Base-by-base conservation (phyloP, 805 yeast genomes). In the Barnettozyma botsteinii region DNA sequence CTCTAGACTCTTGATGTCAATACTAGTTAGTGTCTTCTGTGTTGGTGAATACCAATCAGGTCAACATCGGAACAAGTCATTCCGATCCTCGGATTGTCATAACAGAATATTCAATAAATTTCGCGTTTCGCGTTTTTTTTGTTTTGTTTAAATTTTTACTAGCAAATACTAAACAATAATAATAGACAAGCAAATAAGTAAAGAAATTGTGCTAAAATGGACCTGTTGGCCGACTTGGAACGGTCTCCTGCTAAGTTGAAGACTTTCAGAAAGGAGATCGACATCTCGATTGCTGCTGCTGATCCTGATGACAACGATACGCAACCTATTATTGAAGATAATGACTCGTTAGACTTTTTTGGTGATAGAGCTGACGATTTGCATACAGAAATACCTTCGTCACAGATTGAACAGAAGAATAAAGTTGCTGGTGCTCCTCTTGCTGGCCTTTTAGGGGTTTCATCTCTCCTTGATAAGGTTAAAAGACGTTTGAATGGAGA, bases 171-270 rank as follows among this genome's bases (percentile, higher is more conserved):
- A n/a, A n/a, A n/a, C n/a, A n/a, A n/a, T n/a, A n/a, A n/a, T n/a
- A n/a, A n/a, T n/a, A n/a, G n/a, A n/a, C n/a, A n/a, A n/a, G n/a
- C n/a, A n/a, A n/a, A n/a, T n/a, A n/a, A n/a, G n/a, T n/a, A n/a
- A n/a, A n/a, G n/a, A n/a, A n/a, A n/a, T n/a, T n/a, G n/a, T n/a
- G 7, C 17, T 13, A 10, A 7, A 22, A 54, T 54, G 58, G 58
- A 54, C 10, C 25, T 54, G 21, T 25, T 52, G 4, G 55, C 51
- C 15, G 45, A 43, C 4, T 35, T 55, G 12, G 58, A 55, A 8
- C 18, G 5, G 19, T 22, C 28, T 5, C 37, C 37, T 10, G 28
- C 43, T 2, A 47, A 34, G 36, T 33, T 43, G 7, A 52, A 37
- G 33, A 53, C 56, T 0, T 55, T 53, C 41, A 45, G 41, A 27